Percentiles rank a stretch among this genome's conserved stretches.
phyloP scores from a whole-genome alignment of 371 early-diverging fungal species.

The Mucor lusitanicus region DNA sequence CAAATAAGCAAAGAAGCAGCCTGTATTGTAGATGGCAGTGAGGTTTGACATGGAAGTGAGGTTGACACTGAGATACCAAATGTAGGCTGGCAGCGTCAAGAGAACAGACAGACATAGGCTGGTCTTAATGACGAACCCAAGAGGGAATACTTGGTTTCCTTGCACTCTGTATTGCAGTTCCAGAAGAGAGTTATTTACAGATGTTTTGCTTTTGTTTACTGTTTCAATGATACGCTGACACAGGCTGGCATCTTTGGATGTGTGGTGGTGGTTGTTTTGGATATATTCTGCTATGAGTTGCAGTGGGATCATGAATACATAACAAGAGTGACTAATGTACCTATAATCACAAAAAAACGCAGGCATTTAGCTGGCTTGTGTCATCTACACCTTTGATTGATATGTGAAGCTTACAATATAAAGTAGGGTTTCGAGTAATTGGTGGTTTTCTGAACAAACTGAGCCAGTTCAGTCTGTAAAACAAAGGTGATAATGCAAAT shows the following conservation, averaged over 20 bases:
- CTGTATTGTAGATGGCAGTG: conserved; percentile 83
- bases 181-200: conserved; percentile 11
- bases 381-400: background rate
- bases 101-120: conserved; percentile 45
- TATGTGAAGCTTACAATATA: conserved; percentile 57
- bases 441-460: conserved; percentile 63
- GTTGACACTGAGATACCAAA: conserved; percentile 82
- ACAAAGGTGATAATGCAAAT: conserved; percentile 67
- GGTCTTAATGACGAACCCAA: conserved; percentile 18
- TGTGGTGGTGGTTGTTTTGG: background rate
- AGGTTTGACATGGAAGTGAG: conserved; percentile 76
- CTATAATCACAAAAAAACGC: conserved; percentile 20
- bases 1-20: conserved; percentile 80
- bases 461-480: conserved; percentile 68
- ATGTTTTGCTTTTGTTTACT: conserved; percentile 1
- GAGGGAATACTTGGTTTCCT: conserved; percentile 3
- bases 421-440: conserved; percentile 77
- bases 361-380: background rate
- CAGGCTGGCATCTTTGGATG: background rate
- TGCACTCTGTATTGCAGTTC: conserved; percentile 24
- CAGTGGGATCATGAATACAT: conserved; percentile 66
- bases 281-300: conserved; percentile 58
- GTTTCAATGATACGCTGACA: conserved; percentile 8
- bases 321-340: conserved; percentile 75
- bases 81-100: conserved; percentile 71